phyloP scores from a whole-genome alignment of 139 green algal species.

The Pleodorina starrii region DNA sequence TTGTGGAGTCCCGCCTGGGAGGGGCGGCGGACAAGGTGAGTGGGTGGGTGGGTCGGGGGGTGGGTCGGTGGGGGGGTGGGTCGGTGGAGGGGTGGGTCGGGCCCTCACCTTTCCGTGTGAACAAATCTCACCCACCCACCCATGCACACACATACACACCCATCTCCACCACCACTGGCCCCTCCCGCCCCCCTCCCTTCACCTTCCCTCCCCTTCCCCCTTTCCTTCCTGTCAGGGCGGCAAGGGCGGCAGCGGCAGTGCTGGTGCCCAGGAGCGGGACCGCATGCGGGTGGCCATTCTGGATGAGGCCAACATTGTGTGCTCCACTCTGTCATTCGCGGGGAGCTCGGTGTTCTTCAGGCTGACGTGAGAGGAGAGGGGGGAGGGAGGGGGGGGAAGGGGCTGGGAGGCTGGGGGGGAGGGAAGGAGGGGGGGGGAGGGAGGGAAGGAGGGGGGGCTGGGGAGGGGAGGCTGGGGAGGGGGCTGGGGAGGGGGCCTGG shows the following conservation, averaged over 20 bases:
- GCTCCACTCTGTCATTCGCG: constrained; percentile 86
- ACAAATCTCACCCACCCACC: not conserved
- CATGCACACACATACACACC: not conserved
- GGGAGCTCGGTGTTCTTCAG: constrained; percentile 44
- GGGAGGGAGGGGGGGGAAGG: not conserved
- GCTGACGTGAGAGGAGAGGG: not conserved
- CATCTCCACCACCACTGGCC: too few species aligned
- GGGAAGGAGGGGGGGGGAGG: too few species aligned
- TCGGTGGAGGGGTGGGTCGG: not conserved
- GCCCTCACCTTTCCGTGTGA: too few species aligned
- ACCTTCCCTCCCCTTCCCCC: too few species aligned
- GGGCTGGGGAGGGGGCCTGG: too few species aligned
- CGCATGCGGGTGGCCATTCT: constrained; percentile 75
- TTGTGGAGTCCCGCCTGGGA: constrained; percentile 71
- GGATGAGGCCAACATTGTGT: constrained; percentile 88
- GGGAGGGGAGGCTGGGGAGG: too few species aligned
- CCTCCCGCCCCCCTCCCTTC: too few species aligned
- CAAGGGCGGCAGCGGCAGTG: not conserved
- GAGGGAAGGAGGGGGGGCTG: too few species aligned
- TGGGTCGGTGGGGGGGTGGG: not conserved
- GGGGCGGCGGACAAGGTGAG: constrained; percentile 34
- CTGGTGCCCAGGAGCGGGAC: constrained; percentile 56
- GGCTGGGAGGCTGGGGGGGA: too few species aligned
- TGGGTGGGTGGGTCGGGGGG: not conserved
- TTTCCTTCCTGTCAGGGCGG: constrained; percentile 20